phyloP scores from a whole-genome alignment of 1,139 yeast genomes.

The Chernovozyma aurita region DNA sequence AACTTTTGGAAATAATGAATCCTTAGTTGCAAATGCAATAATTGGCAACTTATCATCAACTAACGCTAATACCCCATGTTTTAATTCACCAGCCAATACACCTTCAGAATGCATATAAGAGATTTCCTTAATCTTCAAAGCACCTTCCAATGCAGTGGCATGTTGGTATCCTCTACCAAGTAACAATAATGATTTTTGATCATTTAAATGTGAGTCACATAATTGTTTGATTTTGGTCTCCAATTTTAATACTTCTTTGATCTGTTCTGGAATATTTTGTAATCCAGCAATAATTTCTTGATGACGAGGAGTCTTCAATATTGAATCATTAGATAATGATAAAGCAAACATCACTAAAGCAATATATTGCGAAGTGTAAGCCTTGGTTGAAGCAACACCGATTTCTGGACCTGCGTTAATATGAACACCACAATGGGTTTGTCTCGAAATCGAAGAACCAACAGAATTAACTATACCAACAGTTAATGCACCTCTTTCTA shows the following conservation, averaged over 20 bases:
- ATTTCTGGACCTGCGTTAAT: conserved; percentile 99
- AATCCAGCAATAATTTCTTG: conserved; percentile 83
- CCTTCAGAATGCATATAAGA: conserved; percentile 99
- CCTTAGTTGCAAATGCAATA: conserved; percentile 96
- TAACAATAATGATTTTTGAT: conserved; percentile 81
- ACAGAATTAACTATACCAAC: conserved; percentile 93
- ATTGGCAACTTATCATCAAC: conserved; percentile 94
- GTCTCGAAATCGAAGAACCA: conserved; percentile 93
- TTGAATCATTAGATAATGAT: conserved; percentile 86
- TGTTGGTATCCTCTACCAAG: conserved; percentile 97
- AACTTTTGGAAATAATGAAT: conserved; percentile 93
- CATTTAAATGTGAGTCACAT: conserved; percentile 67
- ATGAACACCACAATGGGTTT: conserved; percentile 98
- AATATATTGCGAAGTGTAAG: conserved; percentile 96
- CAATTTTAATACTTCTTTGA: conserved; percentile 67
- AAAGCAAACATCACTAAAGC: conserved; percentile 97
- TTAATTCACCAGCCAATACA: conserved; percentile 97
- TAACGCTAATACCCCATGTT: conserved; percentile 96
- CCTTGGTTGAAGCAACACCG: conserved; percentile 99
- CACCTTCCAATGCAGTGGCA: conserved; percentile 98
- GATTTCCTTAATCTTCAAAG: conserved; percentile 95
- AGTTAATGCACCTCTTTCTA: conserved; percentile 95
- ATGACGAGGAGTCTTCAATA: conserved; percentile 73
- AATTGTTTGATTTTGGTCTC: conserved; percentile 71
- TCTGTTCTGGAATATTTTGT: conserved; percentile 80